phyloP scores from a whole-genome alignment of 371 early-diverging fungal genomes.

The Nematocida parisii region DNA sequence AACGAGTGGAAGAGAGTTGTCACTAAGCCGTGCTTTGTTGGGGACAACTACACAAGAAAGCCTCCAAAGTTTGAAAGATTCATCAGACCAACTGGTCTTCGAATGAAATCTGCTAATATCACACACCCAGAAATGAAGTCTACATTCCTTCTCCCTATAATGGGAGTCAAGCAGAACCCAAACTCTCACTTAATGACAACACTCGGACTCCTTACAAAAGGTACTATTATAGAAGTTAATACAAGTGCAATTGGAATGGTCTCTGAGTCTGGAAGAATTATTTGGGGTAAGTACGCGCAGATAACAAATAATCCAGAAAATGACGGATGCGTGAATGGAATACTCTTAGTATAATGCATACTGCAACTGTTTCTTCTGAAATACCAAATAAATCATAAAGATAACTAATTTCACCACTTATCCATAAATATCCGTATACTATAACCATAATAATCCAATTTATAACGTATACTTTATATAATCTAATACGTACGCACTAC shows the following conservation, averaged over 20 bases:
- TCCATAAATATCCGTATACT: no score
- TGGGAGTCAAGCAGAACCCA: conserved; percentile 98
- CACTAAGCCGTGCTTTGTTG: conserved; percentile 97
- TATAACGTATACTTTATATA: no score
- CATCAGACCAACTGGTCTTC: conserved; percentile 94
- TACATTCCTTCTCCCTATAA: conserved; percentile 92
- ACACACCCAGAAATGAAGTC: conserved; percentile 97
- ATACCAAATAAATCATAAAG: conserved; percentile 16
- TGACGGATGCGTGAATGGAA: conserved; percentile 77
- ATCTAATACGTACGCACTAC: no score
- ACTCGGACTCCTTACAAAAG: conserved; percentile 96
- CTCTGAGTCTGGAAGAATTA: conserved; percentile 92
- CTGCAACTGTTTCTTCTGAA: neutral
- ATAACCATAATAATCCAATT: no score
- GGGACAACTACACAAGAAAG: conserved; percentile 95
- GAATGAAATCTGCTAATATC: conserved; percentile 97
- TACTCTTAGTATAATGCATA: conserved; percentile 68
- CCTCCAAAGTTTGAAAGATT: conserved; percentile 99
- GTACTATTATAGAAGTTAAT: conserved; percentile 93
- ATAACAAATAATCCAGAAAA: conserved; percentile 87
- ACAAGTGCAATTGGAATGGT: conserved; percentile 95
- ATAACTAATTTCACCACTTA: neutral
- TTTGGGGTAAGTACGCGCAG: conserved; percentile 98
- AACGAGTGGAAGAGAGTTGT: conserved; percentile 99
- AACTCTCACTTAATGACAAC: conserved; percentile 90